Base-by-base conservation (phyloP, 2,329 filamentous ascomycete genomes). In the Exophiala sideris region DNA sequence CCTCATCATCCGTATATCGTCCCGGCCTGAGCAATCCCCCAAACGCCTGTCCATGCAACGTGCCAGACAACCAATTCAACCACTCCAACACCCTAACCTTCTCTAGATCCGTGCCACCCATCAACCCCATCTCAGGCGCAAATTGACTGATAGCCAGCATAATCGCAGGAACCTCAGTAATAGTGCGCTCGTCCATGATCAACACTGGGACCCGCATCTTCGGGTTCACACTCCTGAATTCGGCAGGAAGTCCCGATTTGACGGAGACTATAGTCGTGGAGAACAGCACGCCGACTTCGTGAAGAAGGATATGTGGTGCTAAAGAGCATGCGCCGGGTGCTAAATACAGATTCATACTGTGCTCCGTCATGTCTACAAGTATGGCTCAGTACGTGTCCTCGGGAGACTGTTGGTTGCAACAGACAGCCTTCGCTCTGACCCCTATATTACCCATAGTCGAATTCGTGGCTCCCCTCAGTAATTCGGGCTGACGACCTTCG, bases 111-210 rank as follows among this genome's bases (percentile, higher is more conserved):
- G 61, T 68, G 16, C 44, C 54, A 5, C 70, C 69, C 29, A 70
- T 35, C 14, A 71, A 52, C 4, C 65, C 50, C 9, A 52, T 54
- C 1, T 65, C 58, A 1, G 67, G 66, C 2, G 41, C 62, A 2
- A 72, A 60, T 1, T 66, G 61, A 3, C 67, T 62, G 36, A 71
- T 65, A 6, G 60, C 62, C 3, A 66, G 69, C 12, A 64, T 50
- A 33, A 73, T 63, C 1, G 69, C 68, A 0, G 67, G 65, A 6
- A 56, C 56, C 48, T 72, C 70, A 3, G 68, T 72, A 53, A 72
- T 66, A 11, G 63, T 60, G 21, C 65, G 47, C 20, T 47, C 50
- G 32, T 68, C 60, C 21, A 71, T 36, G 1, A 29, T n/a, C n/a
- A 70, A 54, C 10, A 68, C 62, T 7, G 69, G 67, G 14, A 71